Percentiles rank a stretch among this genome's conserved stretches.
phyloP scores from a whole-genome alignment of 192 early-diverging fungal genomes.

The Entomortierella parvispora region DNA sequence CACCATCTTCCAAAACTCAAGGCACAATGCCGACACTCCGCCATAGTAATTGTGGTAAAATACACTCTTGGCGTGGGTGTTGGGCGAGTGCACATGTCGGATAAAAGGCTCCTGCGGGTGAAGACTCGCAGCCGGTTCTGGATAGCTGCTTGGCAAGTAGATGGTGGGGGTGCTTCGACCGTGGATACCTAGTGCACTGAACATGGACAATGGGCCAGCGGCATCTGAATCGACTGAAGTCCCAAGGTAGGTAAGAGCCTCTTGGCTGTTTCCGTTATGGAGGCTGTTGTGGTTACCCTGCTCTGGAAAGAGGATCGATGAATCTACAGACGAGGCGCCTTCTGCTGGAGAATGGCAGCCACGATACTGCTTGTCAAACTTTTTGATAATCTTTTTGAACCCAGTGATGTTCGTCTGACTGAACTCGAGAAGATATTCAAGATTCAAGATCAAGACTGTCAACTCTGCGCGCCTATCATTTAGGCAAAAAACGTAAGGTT shows the following conservation, averaged over 20 bases:
- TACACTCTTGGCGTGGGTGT: slow-evolving; percentile 18
- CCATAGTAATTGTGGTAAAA: slow-evolving; percentile 44
- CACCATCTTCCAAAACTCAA: slow-evolving; percentile 64
- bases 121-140: slow-evolving; percentile 21
- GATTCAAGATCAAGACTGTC: slow-evolving; percentile 43
- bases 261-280: background rate
- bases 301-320: slow-evolving; percentile 14
- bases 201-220: slow-evolving; percentile 18
- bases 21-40: slow-evolving; percentile 46
- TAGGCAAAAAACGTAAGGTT: background rate
- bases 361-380: slow-evolving; percentile 63
- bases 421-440: slow-evolving; percentile 62
- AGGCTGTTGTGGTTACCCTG: background rate
- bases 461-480: slow-evolving; percentile 32
- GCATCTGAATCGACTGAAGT: slow-evolving; percentile 10
- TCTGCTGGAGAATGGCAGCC: slow-evolving; percentile 9
- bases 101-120: slow-evolving; percentile 45
- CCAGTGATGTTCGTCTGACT: slow-evolving; percentile 67
- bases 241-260: slow-evolving; percentile 10
- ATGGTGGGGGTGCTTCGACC: slow-evolving; percentile 39
- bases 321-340: slow-evolving; percentile 11
- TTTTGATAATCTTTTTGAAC: slow-evolving; percentile 74
- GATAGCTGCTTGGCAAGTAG: slow-evolving; percentile 30
- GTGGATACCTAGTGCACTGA: slow-evolving; percentile 30
- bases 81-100: slow-evolving; percentile 30